phyloP scores from a whole-genome alignment of 306 rosid species.

The Neltuma alba region DNA sequence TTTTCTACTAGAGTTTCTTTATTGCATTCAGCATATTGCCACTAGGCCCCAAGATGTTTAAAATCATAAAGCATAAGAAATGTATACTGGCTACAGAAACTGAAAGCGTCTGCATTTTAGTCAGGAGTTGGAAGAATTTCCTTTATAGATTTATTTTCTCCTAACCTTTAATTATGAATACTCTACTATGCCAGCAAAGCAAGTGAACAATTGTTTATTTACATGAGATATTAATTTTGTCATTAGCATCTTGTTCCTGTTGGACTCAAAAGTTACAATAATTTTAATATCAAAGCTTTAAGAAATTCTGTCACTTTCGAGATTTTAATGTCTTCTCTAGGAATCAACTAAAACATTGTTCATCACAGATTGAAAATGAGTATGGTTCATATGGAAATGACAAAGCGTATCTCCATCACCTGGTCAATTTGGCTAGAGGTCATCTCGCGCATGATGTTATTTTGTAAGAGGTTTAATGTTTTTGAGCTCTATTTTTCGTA shows the following conservation, averaged over 20 bases:
- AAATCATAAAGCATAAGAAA: slow-evolving; percentile 15
- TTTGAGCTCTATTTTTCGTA: slow-evolving; percentile 30
- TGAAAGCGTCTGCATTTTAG: slow-evolving; percentile 15
- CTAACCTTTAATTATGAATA: slow-evolving; percentile 13
- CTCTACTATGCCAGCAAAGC: neutral
- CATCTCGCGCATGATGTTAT: slow-evolving; percentile 79
- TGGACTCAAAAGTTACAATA: slow-evolving; percentile 22
- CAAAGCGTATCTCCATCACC: slow-evolving; percentile 78
- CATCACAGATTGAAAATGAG: slow-evolving; percentile 90
- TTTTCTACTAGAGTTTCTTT: slow-evolving; percentile 9
- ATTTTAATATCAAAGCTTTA: slow-evolving; percentile 16
- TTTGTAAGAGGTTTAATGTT: slow-evolving; percentile 62
- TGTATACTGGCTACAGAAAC: slow-evolving; percentile 21
- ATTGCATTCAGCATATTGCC: slow-evolving; percentile 14
- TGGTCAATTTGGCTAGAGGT: slow-evolving; percentile 66
- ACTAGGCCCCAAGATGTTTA: slow-evolving; percentile 27
- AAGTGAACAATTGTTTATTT: slow-evolving; percentile 21
- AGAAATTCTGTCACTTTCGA: neutral
- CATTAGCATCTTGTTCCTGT: slow-evolving; percentile 14
- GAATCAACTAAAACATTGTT: slow-evolving; percentile 30
- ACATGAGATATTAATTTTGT: slow-evolving; percentile 4
- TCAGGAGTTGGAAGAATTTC: slow-evolving; percentile 23
- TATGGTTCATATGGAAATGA: slow-evolving; percentile 87
- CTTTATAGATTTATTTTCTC: slow-evolving; percentile 22
- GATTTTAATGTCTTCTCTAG: slow-evolving; percentile 22